Percentiles rank a stretch among this genome's conserved stretches.
phyloP scores from a whole-genome alignment of 805 yeast genomes.

The Cyberlindnera nakhonratchasimensis region DNA sequence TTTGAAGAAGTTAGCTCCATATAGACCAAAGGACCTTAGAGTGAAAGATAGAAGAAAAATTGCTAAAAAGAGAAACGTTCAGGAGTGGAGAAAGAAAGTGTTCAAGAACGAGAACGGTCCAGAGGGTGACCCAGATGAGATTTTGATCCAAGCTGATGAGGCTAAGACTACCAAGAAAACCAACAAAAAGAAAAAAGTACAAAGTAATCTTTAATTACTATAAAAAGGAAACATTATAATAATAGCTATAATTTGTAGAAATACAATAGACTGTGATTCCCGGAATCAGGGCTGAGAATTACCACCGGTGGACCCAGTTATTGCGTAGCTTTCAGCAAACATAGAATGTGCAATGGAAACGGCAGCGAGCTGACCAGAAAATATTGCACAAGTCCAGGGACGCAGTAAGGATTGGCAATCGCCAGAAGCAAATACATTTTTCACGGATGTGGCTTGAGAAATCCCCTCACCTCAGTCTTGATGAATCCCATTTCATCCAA shows the following conservation, averaged over 20 bases:
- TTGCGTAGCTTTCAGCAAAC: neutral
- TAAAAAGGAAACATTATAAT: neutral
- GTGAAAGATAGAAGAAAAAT: constrained; percentile 79
- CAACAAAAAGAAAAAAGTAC: constrained; percentile 12
- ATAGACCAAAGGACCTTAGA: constrained; percentile 69
- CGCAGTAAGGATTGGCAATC: neutral
- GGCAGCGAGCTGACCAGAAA: constrained; percentile 1
- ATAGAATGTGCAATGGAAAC: neutral
- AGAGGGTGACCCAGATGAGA: constrained; percentile 23
- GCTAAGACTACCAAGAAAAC: constrained; percentile 7
- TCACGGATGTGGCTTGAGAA: constrained; percentile 1
- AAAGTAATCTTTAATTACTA: neutral
- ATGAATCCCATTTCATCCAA: constrained; percentile 4
- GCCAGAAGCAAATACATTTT: constrained; percentile 2
- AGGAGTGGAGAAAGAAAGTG: constrained; percentile 86
- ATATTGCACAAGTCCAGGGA: neutral
- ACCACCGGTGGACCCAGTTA: no score
- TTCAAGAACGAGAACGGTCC: constrained; percentile 61
- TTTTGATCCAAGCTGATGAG: constrained; percentile 25
- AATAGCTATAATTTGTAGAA: neutral
- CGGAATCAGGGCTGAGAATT: no score
- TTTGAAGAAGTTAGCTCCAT: constrained; percentile 90
- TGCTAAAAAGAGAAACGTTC: constrained; percentile 74
- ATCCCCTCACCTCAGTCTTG: neutral
- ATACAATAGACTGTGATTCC: no score